A percentile compares a stretch with the other conserved stretches of the same genome.
phyloP scores from a whole-genome alignment of 2,329 filamentous ascomycete species.

The Fusarium marasasianum region DNA sequence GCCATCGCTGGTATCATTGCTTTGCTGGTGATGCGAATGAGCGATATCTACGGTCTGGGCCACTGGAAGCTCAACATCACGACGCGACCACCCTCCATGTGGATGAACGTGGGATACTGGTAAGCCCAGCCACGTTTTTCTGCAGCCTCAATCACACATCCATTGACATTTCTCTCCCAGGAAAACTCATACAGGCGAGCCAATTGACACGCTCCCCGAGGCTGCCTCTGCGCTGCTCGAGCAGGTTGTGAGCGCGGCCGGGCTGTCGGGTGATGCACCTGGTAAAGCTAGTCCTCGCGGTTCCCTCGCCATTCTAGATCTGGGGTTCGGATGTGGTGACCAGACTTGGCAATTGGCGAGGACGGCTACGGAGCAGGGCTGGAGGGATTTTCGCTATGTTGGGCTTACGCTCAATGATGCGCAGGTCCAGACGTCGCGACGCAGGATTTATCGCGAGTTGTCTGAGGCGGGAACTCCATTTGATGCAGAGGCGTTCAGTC shows the following conservation, averaged over 20 bases:
- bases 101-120: conserved; percentile 73
- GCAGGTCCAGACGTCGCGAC: conserved; percentile 55
- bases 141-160: background rate
- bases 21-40: conserved; percentile 37
- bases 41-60: conserved; percentile 58
- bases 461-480: background rate
- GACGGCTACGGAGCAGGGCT: conserved; percentile 33
- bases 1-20: conserved; percentile 22
- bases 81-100: conserved; percentile 61
- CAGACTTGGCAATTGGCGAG: conserved; percentile 59
- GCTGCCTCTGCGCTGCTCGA: conserved; percentile 61
- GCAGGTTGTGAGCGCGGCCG: conserved; percentile 56
- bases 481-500: conserved; percentile 39
- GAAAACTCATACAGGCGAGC: conserved; percentile 43
- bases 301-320: conserved; percentile 56
- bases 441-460: conserved; percentile 39
- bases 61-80: conserved; percentile 65
- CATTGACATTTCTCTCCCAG: conserved; percentile 22
- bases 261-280: conserved; percentile 44
- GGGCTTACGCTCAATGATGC: conserved; percentile 61
- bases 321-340: conserved; percentile 69
- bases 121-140: conserved; percentile 45
- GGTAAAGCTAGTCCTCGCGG: conserved; percentile 2
- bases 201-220: conserved; percentile 51
- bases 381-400: conserved; percentile 55